A percentile compares a stretch with the other conserved stretches of the same genome.
phyloP scores from a whole-genome alignment of 2,329 filamentous ascomycete species.

The Aschersonia sp. region DNA sequence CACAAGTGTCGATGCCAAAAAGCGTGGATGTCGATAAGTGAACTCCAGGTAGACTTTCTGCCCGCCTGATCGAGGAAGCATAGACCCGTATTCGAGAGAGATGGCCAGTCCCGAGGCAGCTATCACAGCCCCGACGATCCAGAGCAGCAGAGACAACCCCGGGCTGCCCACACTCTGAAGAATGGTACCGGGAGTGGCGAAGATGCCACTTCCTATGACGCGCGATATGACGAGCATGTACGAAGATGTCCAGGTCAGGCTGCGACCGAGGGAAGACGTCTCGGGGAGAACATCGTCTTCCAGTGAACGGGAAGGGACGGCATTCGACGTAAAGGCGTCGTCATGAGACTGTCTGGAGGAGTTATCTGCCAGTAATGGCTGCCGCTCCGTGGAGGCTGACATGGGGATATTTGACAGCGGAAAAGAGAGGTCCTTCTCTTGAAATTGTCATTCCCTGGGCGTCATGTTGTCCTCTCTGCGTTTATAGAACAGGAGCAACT shows the following conservation, averaged over 20 bases:
- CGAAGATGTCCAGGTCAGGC: conserved; percentile 46
- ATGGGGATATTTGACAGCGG: not conserved
- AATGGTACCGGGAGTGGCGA: conserved; percentile 56
- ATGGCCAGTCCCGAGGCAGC: conserved; percentile 47
- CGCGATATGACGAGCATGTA: conserved; percentile 55
- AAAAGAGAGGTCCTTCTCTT: not conserved
- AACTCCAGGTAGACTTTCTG: conserved; percentile 60
- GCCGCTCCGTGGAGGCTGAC: not conserved
- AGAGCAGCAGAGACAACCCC: conserved; percentile 46
- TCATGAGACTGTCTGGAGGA: not conserved
- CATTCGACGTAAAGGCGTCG: not conserved
- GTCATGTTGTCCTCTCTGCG: not conserved
- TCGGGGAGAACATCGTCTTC: conserved; percentile 47
- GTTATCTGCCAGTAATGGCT: not conserved
- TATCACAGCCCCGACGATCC: conserved; percentile 47
- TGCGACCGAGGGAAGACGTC: conserved; percentile 41
- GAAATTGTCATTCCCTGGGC: not conserved
- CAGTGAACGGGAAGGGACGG: conserved; percentile 13
- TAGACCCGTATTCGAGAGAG: conserved; percentile 53
- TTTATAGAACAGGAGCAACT: no score
- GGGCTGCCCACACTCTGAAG: conserved; percentile 52
- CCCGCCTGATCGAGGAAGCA: conserved; percentile 55
- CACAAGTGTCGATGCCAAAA: conserved; percentile 49
- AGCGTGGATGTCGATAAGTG: conserved; percentile 47
- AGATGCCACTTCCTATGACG: conserved; percentile 58